Evolutionary conservation across 2,329 filamentous ascomycete genomes (phyloP), one percentile per base, ranked within the genome.

Genomic region (Pseudonectria foliicola): DNA sequence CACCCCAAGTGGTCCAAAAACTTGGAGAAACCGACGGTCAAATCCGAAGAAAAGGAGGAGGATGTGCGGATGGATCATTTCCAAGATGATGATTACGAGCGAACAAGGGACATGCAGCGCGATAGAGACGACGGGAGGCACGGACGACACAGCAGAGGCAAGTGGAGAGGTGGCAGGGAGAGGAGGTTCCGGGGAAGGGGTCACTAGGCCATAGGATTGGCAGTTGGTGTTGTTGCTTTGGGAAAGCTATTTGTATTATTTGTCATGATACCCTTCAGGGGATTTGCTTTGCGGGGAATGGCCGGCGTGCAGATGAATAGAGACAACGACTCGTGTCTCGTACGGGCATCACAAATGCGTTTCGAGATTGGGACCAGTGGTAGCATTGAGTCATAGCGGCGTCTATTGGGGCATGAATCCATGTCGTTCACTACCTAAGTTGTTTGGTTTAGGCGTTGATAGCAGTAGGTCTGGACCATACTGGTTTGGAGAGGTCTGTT

Each of bases 1-100:
- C 92, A 98, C 60, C 80, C 90, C 3, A 75, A 80, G 40, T 96
- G 86, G 80, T 77, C 80, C 15, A 76, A 77, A 52, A 80, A 89
- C 44, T 65, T 88, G 26, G 82, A 86, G 57, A 83, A 82, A 66
- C 86, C 82, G 7, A 76, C 75, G 21, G 79, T 83, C 44, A 85
- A 82, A 67, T 67, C 73, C 12, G 73, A 77, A 34, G 75, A 78
- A 50, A 73, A 82, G 56, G 76, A 78, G 46, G 75, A 68, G 14
- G 60, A 60, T 13, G 26, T 41, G 4, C 49, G 43, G 48, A 59
- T 44, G 46, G 64, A 57, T 15, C 39, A 46, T 35, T 33, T 43
- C 26, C 48, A 40, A 32, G 62, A 67, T 6, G 63, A 62, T 13
- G 63, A 63, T 13, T 53, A 59, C 27, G 61, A 65, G 13, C 49